Evolutionary conservation across 1,284 basidiomycete genomes (phyloP), one percentile per base, ranked within the genome.

Genomic region (Mycosarcoma mackinlayi): DNA sequence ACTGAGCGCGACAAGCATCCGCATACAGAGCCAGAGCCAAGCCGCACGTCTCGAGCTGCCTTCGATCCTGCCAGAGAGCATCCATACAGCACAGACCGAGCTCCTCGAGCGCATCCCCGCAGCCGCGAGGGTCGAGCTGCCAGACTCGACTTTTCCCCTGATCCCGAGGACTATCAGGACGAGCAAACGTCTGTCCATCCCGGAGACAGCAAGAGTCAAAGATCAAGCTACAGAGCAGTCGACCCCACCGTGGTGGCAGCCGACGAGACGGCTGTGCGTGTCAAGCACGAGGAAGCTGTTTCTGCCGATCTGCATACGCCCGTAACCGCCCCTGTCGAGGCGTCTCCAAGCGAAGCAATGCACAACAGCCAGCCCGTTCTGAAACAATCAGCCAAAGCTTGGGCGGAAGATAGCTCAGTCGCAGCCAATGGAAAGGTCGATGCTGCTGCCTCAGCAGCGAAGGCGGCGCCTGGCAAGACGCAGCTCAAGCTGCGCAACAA

Each of bases 401-500:
- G 27, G n/a, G 39, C 40, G 6, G 23, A 21, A 3, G 62, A 59
- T 6, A 31, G 21, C 28, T 3, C 55, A 28, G 42, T 34, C 7
- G 28, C 35, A 31, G 7, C 30, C 35, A 40, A 41, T 19, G 55
- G 46, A 24, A 58, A 60, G 34, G 39, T 31, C n/a, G 63, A 56
- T 2, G 6, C 23, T 6, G 24, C 47, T 16, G 4, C 33, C 6
- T 18, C 52, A 6, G 38, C 56, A 18, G 34, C 58, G 9, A 66
- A 57, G 39, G 11, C 48, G 6, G 45, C 47, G 14, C 47, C 44
- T 3, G 59, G 37, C 50, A 73, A 69, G 61, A 46, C 50, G 19
- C 49, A 42, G 25, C 61, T 73, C 50, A 73, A 73, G 51, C 61
- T 73, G 4, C 70, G 70, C 55, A 73, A 73, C 57, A 73, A 68